Evolutionary conservation across 2,329 filamentous ascomycete species (phyloP).

Genomic region (Penicillium sp.): DNA sequence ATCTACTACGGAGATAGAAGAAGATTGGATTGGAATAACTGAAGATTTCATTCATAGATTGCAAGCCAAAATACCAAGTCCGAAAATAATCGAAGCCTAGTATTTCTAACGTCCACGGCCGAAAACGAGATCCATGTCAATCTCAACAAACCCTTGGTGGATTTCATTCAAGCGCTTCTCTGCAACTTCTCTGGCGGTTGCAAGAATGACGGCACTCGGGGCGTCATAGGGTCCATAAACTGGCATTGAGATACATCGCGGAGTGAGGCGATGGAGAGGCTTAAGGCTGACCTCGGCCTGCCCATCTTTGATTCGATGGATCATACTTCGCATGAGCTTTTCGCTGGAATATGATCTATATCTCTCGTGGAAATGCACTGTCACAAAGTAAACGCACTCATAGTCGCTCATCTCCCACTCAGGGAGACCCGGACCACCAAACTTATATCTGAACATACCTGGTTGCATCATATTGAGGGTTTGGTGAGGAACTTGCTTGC

Average conservation of each 20-base stretch:
- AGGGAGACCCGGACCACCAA: neutral
- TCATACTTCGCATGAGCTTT: neutral
- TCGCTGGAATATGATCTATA: neutral
- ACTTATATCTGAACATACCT: neutral
- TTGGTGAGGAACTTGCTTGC: neutral
- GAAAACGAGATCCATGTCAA: neutral
- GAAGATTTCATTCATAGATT: no score
- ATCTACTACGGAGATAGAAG: neutral
- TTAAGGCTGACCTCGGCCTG: neutral
- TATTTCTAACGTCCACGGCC: neutral
- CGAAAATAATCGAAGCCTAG: neutral
- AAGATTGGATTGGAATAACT: neutral
- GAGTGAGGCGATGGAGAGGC: neutral
- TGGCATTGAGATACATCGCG: neutral
- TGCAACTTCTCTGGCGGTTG: neutral
- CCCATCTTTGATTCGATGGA: neutral
- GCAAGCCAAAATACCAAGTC: neutral
- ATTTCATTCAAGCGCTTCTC: neutral
- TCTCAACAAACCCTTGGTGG: neutral
- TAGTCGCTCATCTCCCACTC: neutral
- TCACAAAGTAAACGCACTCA: neutral
- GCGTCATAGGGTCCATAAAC: constrained; percentile 2
- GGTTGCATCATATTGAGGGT: neutral
- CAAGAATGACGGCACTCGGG: neutral
- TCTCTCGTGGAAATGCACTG: neutral